Conservation (phyloP, 2,329 filamentous ascomycete genomes). For the Ophiocordyceps sinensis region DNA sequence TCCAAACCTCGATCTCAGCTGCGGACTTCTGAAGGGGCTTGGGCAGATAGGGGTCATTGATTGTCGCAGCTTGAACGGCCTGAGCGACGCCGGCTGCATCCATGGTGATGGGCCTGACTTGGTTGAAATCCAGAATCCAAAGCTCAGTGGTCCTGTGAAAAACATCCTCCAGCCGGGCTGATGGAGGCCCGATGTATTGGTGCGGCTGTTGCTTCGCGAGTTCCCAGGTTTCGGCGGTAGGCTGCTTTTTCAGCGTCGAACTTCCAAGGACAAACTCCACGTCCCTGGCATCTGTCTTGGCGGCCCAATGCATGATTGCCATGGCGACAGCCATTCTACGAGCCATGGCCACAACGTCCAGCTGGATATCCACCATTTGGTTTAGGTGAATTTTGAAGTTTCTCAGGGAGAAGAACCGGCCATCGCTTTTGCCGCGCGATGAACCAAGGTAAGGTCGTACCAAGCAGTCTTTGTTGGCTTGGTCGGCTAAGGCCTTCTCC, state of each 20-base stretch:
- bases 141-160: slow-evolving; percentile 6
- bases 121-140: slow-evolving; percentile 19
- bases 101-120: slow-evolving; percentile 9
- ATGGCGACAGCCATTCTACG: slow-evolving; percentile 12
- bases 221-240: not conserved
- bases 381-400: slow-evolving; percentile 18
- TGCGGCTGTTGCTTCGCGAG: not conserved
- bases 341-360: slow-evolving; percentile 9
- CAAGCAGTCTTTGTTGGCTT: slow-evolving; percentile 9
- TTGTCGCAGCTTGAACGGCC: slow-evolving; percentile 6
- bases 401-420: slow-evolving; percentile 12
- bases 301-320: slow-evolving; percentile 17
- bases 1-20: slow-evolving; percentile 4
- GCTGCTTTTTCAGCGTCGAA: not conserved
- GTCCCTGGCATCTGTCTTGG: slow-evolving; percentile 12
- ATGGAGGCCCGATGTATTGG: not conserved
- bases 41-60: slow-evolving; percentile 12
- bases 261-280: slow-evolving; percentile 18
- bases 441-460: slow-evolving; percentile 9
- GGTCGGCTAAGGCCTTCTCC: slow-evolving; percentile 2
- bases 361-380: slow-evolving; percentile 10
- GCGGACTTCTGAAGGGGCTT: slow-evolving; percentile 2
- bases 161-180: slow-evolving; percentile 3
- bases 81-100: slow-evolving; percentile 8
- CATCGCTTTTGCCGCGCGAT: not conserved